These are phyloP conservation scores for Rhynchospora pubera DNA, from an alignment of 176 grass and related monocot species.

Conservation along the genomic window DNA sequence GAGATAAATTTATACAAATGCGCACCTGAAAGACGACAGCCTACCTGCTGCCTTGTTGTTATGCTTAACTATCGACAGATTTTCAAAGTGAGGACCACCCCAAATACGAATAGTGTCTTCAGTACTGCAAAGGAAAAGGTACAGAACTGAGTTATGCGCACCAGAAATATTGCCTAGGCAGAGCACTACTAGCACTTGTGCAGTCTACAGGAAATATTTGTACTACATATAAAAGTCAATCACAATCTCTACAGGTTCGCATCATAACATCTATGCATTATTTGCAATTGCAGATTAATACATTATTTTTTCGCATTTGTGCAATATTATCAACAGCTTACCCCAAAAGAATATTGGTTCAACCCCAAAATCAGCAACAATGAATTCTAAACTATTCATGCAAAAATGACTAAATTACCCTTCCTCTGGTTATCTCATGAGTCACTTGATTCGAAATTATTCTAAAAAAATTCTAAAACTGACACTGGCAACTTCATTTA, in stretches of 20 bases:
- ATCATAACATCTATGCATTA: not conserved
- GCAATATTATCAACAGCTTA: not conserved
- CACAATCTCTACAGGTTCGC: not conserved
- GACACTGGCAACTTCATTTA: not conserved
- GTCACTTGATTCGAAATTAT: not conserved
- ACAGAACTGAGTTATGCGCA: not conserved
- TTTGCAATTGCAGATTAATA: not conserved
- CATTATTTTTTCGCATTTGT: not conserved
- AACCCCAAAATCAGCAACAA: not conserved
- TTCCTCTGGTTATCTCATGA: not conserved
- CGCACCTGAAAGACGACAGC: slow-evolving; percentile 41
- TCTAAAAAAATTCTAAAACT: not conserved
- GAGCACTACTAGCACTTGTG: not conserved
- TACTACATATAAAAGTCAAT: not conserved
- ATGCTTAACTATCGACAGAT: slow-evolving; percentile 22
- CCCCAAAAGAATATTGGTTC: not conserved
- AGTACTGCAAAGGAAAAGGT: slow-evolving; percentile 10
- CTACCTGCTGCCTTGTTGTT: slow-evolving; percentile 30
- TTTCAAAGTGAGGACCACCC: slow-evolving; percentile 20
- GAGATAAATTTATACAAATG: not conserved
- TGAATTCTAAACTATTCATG: not conserved
- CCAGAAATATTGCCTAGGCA: not conserved
- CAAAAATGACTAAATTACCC: not conserved
- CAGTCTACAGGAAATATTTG: not conserved
- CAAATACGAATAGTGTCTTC: slow-evolving; percentile 35